Evolutionary conservation across 2,329 filamentous ascomycete species (phyloP).

Genomic region (Ophiostoma sp.): DNA sequence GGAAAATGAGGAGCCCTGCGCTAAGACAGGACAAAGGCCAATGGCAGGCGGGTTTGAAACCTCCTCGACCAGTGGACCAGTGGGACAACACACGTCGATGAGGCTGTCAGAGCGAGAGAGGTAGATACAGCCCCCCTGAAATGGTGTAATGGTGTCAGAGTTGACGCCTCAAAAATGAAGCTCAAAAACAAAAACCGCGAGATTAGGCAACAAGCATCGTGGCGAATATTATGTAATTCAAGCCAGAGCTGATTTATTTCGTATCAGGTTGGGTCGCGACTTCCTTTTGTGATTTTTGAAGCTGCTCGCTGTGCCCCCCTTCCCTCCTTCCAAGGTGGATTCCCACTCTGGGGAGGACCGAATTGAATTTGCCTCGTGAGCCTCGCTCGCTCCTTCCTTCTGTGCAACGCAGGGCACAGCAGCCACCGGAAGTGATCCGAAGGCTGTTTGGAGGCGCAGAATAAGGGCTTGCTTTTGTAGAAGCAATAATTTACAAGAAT

Average conservation of each 20-base stretch:
- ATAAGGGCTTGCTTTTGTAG: background rate
- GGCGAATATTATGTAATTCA: background rate
- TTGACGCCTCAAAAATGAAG: background rate
- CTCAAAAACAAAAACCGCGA: background rate
- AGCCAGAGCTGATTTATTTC: too few species aligned
- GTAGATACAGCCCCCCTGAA: background rate
- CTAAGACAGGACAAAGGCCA: slow-evolving; percentile 17
- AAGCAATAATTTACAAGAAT: background rate
- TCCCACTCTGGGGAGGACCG: background rate
- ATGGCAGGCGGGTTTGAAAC: slow-evolving; percentile 19
- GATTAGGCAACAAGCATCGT: background rate
- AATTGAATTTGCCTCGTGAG: slow-evolving; percentile 2
- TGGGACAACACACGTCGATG: slow-evolving; percentile 14
- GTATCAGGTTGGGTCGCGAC: background rate
- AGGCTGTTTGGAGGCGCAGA: background rate
- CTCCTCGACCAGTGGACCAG: slow-evolving; percentile 14
- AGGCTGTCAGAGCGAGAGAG: slow-evolving; percentile 14
- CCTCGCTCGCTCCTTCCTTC: background rate
- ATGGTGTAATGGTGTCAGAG: background rate
- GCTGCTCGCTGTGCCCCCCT: background rate
- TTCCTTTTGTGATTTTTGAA: background rate
- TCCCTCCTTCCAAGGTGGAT: background rate
- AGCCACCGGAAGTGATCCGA: background rate
- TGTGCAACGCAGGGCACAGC: background rate
- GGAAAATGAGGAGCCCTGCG: slow-evolving; percentile 21